Base-by-base conservation (phyloP, 352 stramenopile genomes). In the Aphanomyces cochlioides region DNA sequence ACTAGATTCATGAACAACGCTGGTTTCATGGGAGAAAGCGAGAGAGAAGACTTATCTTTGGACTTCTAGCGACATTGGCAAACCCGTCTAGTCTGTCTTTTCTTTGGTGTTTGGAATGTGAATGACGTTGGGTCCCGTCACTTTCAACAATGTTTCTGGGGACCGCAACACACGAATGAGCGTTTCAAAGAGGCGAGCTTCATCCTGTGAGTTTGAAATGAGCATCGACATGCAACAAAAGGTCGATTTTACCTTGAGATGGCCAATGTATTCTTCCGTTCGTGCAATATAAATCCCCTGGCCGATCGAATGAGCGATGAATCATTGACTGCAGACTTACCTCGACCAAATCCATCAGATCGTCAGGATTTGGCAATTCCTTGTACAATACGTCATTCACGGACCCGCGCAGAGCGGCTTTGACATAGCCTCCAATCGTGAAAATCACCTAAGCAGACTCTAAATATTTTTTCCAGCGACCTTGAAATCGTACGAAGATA, bases 171-270 rank as follows among this genome's bases (percentile, higher is more conserved):
- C 84, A 37, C 88, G 85, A 47, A 96, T 79, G 45, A 96, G 78
- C 37, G 87, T 95, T 74, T 96, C 88, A 67, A 96, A 96, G 56
- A 96, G 88, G 5, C 87, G 80, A 3, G 93, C 84, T 79, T 96
- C 88, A 66, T 96, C 88, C 56, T 68, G 50, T 40, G 28, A 28
- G 28, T 28, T 28, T 28, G 28, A 28, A 28, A 28, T 28, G 28
- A 28, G 28, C 28, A 28, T 28, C 28, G 28, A 28, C 28, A 28
- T 17, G 12, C 38, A 66, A 15, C n/a, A 36, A 12, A 21, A 66
- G 1, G 57, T 12, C 56, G 8, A 21, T 15, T 19, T 12, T 69
- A 70, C 64, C 59, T 93, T 93, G 17, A 96, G 57, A 73, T 96
- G 88, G 5, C 88, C 88, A 28, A 96, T 83, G 56, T 96, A 96